These are phyloP conservation scores for maize (Zea mays) DNA, from an alignment of 176 grass and related monocot genomes.

Conservation along the genomic window DNA sequence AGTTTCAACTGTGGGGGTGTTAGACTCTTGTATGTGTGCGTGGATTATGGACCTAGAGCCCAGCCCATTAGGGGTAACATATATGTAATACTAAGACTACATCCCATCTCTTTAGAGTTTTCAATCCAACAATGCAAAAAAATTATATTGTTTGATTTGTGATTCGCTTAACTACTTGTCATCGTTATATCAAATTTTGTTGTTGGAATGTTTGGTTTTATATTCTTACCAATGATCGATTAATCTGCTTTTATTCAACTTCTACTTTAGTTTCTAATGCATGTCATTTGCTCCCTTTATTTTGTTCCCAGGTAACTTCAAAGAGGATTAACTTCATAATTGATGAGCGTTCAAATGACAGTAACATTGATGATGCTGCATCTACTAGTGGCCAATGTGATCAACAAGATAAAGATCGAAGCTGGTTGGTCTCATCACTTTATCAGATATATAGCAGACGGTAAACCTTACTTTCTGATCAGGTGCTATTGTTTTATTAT, in stretches of 20 bases:
- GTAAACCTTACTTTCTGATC: constrained; percentile 50
- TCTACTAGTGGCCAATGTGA: constrained; percentile 56
- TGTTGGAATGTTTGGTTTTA: constrained; percentile 5
- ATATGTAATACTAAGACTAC: too few species aligned
- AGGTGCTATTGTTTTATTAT: constrained; percentile 39
- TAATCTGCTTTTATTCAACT: constrained; percentile 26
- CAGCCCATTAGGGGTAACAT: too few species aligned
- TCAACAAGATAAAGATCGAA: constrained; percentile 85
- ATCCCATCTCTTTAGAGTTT: too few species aligned
- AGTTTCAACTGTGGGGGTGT: too few species aligned
- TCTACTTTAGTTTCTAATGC: constrained; percentile 34
- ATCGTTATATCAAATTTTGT: constrained; percentile 6
- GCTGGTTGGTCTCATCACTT: constrained; percentile 96
- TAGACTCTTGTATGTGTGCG: too few species aligned
- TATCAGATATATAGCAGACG: constrained; percentile 97
- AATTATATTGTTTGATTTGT: not conserved
- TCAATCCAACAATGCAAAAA: too few species aligned
- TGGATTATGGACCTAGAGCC: too few species aligned
- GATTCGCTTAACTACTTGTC: constrained; percentile 9
- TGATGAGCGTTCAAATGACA: constrained; percentile 56
- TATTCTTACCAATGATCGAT: not conserved
- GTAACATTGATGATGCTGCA: constrained; percentile 50
- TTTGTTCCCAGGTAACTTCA: constrained; percentile 77
- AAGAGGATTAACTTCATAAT: constrained; percentile 98
- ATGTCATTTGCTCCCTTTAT: constrained; percentile 27